phyloP scores from a whole-genome alignment of 345 rosid species.

The Eucalyptus urophylla region DNA sequence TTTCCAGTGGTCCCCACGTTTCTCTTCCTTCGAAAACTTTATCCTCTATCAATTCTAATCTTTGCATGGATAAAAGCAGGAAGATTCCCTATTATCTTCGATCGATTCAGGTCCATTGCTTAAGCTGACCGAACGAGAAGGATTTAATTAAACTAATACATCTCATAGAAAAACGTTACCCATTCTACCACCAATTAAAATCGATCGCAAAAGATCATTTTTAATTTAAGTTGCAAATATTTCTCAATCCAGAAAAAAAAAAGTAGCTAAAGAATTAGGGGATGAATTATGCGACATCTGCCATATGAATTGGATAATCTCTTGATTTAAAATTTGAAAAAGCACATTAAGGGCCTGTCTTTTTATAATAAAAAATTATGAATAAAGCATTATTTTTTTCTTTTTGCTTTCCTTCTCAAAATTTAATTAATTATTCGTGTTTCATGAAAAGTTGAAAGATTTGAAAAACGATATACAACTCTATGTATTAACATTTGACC shows the following conservation, averaged over 20 bases:
- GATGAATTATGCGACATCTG: background rate
- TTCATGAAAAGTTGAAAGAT: accelerated
- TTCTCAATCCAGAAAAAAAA: background rate
- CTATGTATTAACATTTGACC: background rate
- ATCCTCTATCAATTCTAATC: background rate
- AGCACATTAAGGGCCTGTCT: background rate
- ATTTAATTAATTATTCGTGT: background rate
- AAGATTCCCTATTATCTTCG: background rate
- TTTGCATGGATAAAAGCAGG: background rate
- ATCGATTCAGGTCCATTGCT: background rate
- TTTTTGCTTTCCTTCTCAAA: background rate
- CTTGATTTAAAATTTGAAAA: background rate
- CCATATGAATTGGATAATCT: background rate
- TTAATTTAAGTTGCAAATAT: background rate
- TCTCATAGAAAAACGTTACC: background rate
- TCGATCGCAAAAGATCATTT: background rate
- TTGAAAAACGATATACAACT: accelerated
- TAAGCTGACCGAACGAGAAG: background rate
- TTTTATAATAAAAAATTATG: background rate
- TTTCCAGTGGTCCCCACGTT: background rate
- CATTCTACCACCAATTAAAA: background rate
- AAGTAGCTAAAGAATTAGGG: background rate
- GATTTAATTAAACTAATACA: background rate
- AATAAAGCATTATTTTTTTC: background rate
- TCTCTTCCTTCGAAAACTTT: background rate